Evolutionary conservation across 2,329 filamentous ascomycete species (phyloP).

Genomic region (Colletotrichum sp.): DNA sequence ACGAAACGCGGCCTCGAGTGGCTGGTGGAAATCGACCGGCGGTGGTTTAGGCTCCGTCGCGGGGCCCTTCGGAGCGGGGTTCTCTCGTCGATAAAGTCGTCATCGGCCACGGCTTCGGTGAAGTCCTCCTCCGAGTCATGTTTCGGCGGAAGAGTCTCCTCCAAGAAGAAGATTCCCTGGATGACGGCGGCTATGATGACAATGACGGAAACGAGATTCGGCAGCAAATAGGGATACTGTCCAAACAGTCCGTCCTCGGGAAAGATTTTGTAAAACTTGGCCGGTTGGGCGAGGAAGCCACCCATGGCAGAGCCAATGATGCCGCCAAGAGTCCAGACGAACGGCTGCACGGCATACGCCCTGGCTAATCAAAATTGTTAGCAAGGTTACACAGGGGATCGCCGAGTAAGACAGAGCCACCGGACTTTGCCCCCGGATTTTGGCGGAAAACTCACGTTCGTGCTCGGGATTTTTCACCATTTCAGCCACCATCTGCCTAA

Average conservation of each 20-base stretch:
- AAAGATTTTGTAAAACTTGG: slow-evolving; percentile 39
- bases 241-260: slow-evolving; percentile 51
- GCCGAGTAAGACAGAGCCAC: neutral
- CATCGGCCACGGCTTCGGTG: slow-evolving; percentile 24
- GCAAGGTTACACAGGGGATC: neutral
- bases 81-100: slow-evolving; percentile 30
- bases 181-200: slow-evolving; percentile 70
- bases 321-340: slow-evolving; percentile 41
- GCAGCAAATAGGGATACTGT: slow-evolving; percentile 71
- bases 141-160: slow-evolving; percentile 41
- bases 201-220: slow-evolving; percentile 62
- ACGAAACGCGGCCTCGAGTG: slow-evolving; percentile 32
- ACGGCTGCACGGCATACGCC: slow-evolving; percentile 40
- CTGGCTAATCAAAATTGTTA: slow-evolving; percentile 25
- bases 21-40: slow-evolving; percentile 21
- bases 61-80: slow-evolving; percentile 28
- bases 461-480: slow-evolving; percentile 47
- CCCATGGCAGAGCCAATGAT: slow-evolving; percentile 42
- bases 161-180: slow-evolving; percentile 67
- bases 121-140: slow-evolving; percentile 17
- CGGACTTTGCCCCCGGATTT: neutral
- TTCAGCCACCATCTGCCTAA: slow-evolving; percentile 41
- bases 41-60: slow-evolving; percentile 23
- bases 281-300: slow-evolving; percentile 39
- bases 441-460: slow-evolving; percentile 31